Evolutionary conservation across 257 asterid genomes (phyloP).

Genomic region (Nicotiana noctiflora): DNA sequence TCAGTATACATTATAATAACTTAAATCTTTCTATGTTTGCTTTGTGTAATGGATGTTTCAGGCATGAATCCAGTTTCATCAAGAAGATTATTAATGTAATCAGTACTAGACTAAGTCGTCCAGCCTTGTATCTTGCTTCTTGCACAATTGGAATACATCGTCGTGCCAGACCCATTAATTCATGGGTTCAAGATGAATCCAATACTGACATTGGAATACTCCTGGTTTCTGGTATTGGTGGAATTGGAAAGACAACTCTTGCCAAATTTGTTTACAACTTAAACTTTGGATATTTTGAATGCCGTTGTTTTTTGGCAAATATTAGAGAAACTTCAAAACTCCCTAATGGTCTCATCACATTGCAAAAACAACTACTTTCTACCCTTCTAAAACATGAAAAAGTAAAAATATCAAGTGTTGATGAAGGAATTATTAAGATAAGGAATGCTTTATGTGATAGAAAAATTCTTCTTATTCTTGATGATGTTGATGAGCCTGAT

Average conservation of each 20-base stretch:
- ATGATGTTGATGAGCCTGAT: slow-evolving; percentile 21
- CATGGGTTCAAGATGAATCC: slow-evolving; percentile 10
- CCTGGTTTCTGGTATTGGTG: slow-evolving; percentile 14
- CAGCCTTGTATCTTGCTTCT: not conserved
- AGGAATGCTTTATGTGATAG: slow-evolving; percentile 3
- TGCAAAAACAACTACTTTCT: slow-evolving; percentile 17
- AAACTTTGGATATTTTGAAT: slow-evolving; percentile 14
- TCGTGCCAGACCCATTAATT: not conserved
- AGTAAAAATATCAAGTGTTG: slow-evolving; percentile 1
- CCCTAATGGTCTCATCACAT: slow-evolving; percentile 9
- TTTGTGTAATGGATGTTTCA: not conserved
- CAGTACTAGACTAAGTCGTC: not conserved
- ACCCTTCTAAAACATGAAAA: not conserved
- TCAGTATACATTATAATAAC: too few species aligned
- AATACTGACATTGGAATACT: not conserved
- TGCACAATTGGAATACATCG: slow-evolving; percentile 4
- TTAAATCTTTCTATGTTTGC: too few species aligned
- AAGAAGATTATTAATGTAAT: not conserved
- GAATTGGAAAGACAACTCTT: slow-evolving; percentile 25
- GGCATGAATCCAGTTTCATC: not conserved
- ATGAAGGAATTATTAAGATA: slow-evolving; percentile 18
- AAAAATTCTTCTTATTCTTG: slow-evolving; percentile 19
- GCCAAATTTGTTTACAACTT: slow-evolving; percentile 19
- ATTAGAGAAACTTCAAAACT: slow-evolving; percentile 14
- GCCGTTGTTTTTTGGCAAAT: slow-evolving; percentile 15